A percentile compares a stretch with the other conserved stretches of the same genome.
Evolutionary conservation across 345 rosid genomes (phyloP).

Genomic region (Salix exigua): DNA sequence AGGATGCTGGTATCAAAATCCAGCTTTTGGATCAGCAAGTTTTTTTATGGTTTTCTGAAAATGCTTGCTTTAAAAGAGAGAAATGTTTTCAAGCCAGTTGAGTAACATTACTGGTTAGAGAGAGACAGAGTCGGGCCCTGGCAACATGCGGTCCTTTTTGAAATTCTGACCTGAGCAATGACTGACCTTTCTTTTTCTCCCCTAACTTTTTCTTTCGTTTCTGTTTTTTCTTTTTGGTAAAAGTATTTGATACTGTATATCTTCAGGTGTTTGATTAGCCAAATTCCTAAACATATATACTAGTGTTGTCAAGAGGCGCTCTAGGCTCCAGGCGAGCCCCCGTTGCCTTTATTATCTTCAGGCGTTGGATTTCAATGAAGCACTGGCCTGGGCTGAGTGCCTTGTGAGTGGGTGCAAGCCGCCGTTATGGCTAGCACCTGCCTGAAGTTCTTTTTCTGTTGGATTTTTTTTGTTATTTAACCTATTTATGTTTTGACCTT

Average conservation of each 20-base stretch:
- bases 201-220: background rate
- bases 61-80: background rate
- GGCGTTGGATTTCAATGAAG: too few species aligned
- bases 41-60: background rate
- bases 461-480: too few species aligned
- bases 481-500: too few species aligned
- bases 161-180: background rate
- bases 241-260: conserved; percentile 9
- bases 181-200: background rate
- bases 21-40: background rate
- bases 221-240: background rate
- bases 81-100: background rate
- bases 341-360: too few species aligned
- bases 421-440: too few species aligned
- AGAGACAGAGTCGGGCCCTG: background rate
- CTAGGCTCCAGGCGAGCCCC: too few species aligned
- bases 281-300: conserved; percentile 7
- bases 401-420: too few species aligned
- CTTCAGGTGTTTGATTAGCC: conserved; percentile 6
- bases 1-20: background rate
- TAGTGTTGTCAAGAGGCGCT: too few species aligned
- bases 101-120: background rate
- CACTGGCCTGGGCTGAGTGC: too few species aligned
- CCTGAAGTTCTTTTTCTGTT: too few species aligned
- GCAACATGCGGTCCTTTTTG: background rate